Evolutionary conservation across 176 grass and related monocot genomes (phyloP).

Genomic region (Tillandsia leiboldiana): DNA sequence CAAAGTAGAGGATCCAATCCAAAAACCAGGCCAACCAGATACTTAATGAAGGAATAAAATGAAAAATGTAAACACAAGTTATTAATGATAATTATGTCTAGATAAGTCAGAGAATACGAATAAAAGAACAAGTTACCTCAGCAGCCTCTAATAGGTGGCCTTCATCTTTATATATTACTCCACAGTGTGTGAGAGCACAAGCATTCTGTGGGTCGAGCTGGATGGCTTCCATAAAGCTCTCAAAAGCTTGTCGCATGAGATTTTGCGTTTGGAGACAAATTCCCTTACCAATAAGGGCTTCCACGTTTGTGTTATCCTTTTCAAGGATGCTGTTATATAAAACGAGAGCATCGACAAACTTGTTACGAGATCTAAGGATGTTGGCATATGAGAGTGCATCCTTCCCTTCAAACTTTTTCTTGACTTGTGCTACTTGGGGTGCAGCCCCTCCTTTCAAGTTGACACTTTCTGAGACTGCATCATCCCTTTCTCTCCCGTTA

Average conservation of each 20-base stretch:
- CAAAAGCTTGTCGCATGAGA: slow-evolving; percentile 46
- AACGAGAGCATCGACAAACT: slow-evolving; percentile 60
- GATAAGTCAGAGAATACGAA: background rate
- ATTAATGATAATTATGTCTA: background rate
- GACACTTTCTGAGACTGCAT: slow-evolving; percentile 3
- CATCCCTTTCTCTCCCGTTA: slow-evolving; percentile 11
- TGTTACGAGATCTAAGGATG: slow-evolving; percentile 81
- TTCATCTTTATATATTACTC: slow-evolving; percentile 95
- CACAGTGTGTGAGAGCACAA: slow-evolving; percentile 80
- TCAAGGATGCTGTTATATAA: slow-evolving; percentile 63
- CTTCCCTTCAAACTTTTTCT: slow-evolving; percentile 24
- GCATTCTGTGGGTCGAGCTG: slow-evolving; percentile 63
- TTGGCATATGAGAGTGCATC: slow-evolving; percentile 61
- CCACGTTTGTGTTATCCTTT: slow-evolving; percentile 51
- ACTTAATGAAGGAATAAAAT: background rate
- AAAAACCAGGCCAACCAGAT: too few species aligned
- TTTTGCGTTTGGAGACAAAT: slow-evolving; percentile 84
- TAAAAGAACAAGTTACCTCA: slow-evolving; percentile 41
- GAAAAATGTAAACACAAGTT: background rate
- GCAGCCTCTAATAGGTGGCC: slow-evolving; percentile 82
- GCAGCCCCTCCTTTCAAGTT: background rate
- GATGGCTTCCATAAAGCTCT: slow-evolving; percentile 59
- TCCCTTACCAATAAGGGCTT: slow-evolving; percentile 86
- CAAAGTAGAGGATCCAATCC: too few species aligned
- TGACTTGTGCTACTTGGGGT: slow-evolving; percentile 8